Conservation (phyloP, 1,284 basidiomycete genomes). For the Naganishia cerealis region DNA sequence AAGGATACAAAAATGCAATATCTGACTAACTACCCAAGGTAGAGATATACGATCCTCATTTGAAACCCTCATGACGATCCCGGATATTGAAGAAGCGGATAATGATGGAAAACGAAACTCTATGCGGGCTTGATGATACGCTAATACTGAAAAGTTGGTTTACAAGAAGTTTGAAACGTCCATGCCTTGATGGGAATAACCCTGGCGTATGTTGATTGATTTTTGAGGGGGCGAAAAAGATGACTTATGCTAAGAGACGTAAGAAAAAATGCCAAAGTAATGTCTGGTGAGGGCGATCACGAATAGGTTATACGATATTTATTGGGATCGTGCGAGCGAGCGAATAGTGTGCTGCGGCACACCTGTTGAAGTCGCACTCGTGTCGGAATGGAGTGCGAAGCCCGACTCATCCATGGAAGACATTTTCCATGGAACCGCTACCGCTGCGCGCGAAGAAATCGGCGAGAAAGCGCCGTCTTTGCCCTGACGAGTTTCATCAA, state of each 20-base stretch:
- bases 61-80: not conserved
- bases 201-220: not conserved
- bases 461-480: conserved; percentile 30
- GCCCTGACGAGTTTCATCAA: conserved; percentile 24
- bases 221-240: not conserved
- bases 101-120: not conserved
- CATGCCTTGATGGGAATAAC: not conserved
- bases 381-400: not conserved
- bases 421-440: conserved; percentile 31
- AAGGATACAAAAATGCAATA: not conserved
- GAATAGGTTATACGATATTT: not conserved
- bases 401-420: conserved; percentile 12
- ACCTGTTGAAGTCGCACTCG: not conserved
- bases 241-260: not conserved
- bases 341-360: conserved; percentile 4
- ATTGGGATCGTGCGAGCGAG: conserved; percentile 20
- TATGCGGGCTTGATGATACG: conserved; percentile 10
- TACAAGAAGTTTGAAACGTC: conserved; percentile 12
- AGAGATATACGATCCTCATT: not conserved
- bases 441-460: conserved; percentile 21
- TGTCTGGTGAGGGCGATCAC: not conserved
- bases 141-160: not conserved
- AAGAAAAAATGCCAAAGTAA: not conserved
- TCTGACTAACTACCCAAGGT: not conserved
- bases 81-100: not conserved